Conservation (phyloP, 192 early-diverging fungal genomes). For the Radiomyces spectabilis region DNA sequence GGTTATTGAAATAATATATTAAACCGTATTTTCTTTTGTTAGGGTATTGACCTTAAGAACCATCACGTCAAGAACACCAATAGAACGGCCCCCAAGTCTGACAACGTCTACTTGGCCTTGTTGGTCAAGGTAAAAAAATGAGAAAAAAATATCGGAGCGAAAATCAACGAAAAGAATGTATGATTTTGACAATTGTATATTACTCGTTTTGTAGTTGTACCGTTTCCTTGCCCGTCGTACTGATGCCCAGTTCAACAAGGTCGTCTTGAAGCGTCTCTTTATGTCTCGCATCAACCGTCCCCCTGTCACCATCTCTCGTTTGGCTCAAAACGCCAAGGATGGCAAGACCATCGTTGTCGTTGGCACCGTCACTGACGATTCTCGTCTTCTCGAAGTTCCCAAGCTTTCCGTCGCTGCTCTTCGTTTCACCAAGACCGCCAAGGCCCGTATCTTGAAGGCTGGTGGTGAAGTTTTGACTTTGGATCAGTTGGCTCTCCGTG, state of each 20-base stretch:
- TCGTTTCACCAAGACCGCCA: constrained; percentile 91
- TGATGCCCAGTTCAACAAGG: constrained; percentile 98
- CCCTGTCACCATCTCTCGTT: constrained; percentile 87
- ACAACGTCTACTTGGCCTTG: constrained; percentile 96
- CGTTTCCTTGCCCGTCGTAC: constrained; percentile 99
- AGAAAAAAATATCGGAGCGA: not conserved
- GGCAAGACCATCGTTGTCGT: constrained; percentile 93
- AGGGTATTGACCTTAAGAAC: constrained; percentile 99
- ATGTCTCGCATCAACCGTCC: constrained; percentile 98
- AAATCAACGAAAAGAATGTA: not conserved
- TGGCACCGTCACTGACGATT: constrained; percentile 96
- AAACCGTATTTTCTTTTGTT: constrained; percentile 4
- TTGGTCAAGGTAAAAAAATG: constrained; percentile 81
- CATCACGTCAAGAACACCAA: constrained; percentile 96
- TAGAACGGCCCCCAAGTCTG: constrained; percentile 83
- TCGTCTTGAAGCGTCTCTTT: constrained; percentile 95
- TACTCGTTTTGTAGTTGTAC: constrained; percentile 64
- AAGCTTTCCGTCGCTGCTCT: constrained; percentile 96
- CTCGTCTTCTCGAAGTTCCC: constrained; percentile 84
- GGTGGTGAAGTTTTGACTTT: constrained; percentile 98
- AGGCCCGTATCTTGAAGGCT: constrained; percentile 96
- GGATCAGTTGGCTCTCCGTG: constrained; percentile 97
- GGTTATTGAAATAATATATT: too few relatives aligned
- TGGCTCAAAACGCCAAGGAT: constrained; percentile 66
- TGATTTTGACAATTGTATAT: not conserved